Base-by-base conservation (phyloP, 139 green algal species). In the Penium margaritaceum region DNA sequence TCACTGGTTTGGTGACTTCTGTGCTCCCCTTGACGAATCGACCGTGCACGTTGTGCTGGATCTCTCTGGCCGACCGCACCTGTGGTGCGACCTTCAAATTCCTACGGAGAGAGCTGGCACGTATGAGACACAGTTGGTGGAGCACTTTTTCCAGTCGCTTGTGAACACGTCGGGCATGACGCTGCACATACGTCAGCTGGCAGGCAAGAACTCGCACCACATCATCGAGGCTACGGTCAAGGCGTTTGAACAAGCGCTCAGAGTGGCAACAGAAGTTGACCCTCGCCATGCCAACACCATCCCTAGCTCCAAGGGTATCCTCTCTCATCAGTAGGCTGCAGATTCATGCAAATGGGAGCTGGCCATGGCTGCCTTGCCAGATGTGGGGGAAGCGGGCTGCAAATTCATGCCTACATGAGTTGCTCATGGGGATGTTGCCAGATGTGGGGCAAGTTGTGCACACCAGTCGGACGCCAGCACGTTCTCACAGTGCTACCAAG, bases 221-320 rank as follows among this genome's bases (percentile, higher is more conserved):
- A 98, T 99, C 53, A 90, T 97, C 63, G 94, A 99, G 82, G 90
- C 91, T 0, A 97, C 92, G 0, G 98, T 99, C 84, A 99, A 99
- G 77, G 92, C 94, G 0, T 97, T 99, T 88, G 94, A 94, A 0
- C 86, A 94, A 0, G 93, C 94, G 27, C 82, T 99, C 54, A 81
- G 94, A 7, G 46, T 63, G 19, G 93, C 93, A 0, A 90, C 81
- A 32, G 94, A 98, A 69, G 70, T 81, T 9, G 93, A 98, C 67
- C 85, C 87, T 43, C 88, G 92, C 7, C 80, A 91, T 33, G 55
- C 19, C 2, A 32, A 37, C n/a, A 75, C 5, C 37, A 38, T 80
- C 12, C 74, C 74, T 6, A 80, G 74, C 47, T 80, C n/a, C n/a
- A n/a, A n/a, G n/a, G n/a, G n/a, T n/a, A n/a, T n/a, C n/a, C n/a